phyloP scores from a whole-genome alignment of 257 asterid genomes.

The Primulina eburnea region DNA sequence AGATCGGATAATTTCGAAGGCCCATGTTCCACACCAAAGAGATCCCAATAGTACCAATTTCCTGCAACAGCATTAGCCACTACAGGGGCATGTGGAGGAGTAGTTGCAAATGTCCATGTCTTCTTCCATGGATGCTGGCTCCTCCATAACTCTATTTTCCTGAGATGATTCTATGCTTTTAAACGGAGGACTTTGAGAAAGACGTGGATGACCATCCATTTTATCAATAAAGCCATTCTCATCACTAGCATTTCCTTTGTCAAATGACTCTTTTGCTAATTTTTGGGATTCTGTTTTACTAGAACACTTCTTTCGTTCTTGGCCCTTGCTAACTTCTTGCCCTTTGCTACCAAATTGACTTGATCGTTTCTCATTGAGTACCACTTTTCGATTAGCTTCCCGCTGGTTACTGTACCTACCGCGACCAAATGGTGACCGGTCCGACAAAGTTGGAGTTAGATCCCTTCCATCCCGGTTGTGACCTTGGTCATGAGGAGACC shows the following conservation, averaged over 20 bases:
- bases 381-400: constrained; percentile 54
- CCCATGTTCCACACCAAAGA: constrained; percentile 74
- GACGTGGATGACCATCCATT: constrained; percentile 26
- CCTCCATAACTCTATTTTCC: constrained; percentile 64
- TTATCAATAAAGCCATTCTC: constrained; percentile 40
- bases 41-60: constrained; percentile 89
- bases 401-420: constrained; percentile 41
- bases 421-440: constrained; percentile 64
- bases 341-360: constrained; percentile 50
- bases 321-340: constrained; percentile 50
- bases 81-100: constrained; percentile 87
- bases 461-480: constrained; percentile 64
- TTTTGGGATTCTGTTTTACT: constrained; percentile 43
- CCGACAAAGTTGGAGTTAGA: constrained; percentile 50
- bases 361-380: constrained; percentile 47
- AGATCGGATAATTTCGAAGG: constrained; percentile 79
- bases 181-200: constrained; percentile 36
- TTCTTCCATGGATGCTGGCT: constrained; percentile 89
- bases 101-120: constrained; percentile 98
- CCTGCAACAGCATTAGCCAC: constrained; percentile 58
- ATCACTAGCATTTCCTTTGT: constrained; percentile 39
- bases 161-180: constrained; percentile 42
- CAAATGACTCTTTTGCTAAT: constrained; percentile 49
- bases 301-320: constrained; percentile 43
- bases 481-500: constrained; percentile 68